These are phyloP conservation scores for Fusarium camptoceras DNA, from an alignment of 2,329 filamentous ascomycete species.

Conservation along the genomic window DNA sequence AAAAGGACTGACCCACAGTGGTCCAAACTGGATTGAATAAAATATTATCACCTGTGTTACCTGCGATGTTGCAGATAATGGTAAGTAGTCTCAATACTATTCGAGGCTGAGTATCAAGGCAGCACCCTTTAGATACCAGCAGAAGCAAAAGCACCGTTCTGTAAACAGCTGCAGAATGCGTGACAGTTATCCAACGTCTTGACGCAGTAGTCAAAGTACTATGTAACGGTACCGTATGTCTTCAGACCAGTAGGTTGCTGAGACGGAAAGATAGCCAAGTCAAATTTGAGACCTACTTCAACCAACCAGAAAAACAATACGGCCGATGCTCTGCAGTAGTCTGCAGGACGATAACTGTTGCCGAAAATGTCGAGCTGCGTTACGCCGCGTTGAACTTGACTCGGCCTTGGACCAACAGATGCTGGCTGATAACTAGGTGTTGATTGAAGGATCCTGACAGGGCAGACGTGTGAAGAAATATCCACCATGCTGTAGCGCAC, in stretches of 20 bases:
- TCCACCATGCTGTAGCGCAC: conserved; percentile 44
- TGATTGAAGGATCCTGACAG: conserved; percentile 46
- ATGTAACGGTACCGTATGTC: conserved; percentile 12
- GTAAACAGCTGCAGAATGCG: conserved; percentile 23
- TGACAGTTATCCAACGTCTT: conserved; percentile 29
- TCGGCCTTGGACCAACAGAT: conserved; percentile 44
- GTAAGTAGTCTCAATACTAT: conserved; percentile 11
- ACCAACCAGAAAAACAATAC: conserved; percentile 28
- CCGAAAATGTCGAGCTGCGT: conserved; percentile 50
- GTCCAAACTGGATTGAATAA: conserved; percentile 30
- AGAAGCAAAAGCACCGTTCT: conserved; percentile 13
- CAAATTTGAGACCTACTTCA: conserved; percentile 24
- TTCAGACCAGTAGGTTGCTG: conserved; percentile 6
- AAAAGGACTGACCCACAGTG: conserved; percentile 40
- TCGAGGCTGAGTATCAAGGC: conserved; percentile 16
- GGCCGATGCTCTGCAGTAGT: conserved; percentile 42
- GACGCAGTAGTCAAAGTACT: conserved; percentile 21
- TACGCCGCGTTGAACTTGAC: conserved; percentile 43
- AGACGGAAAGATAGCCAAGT: conserved; percentile 29
- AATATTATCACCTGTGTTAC: conserved; percentile 18
- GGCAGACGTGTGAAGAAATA: conserved; percentile 38
- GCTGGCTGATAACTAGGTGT: conserved; percentile 41
- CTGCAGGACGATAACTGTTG: conserved; percentile 40
- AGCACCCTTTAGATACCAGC: conserved; percentile 13
- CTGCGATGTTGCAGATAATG: conserved; percentile 16